Conservation (phyloP, 805 yeast genomes). For the Nakazawaea pomicola region DNA sequence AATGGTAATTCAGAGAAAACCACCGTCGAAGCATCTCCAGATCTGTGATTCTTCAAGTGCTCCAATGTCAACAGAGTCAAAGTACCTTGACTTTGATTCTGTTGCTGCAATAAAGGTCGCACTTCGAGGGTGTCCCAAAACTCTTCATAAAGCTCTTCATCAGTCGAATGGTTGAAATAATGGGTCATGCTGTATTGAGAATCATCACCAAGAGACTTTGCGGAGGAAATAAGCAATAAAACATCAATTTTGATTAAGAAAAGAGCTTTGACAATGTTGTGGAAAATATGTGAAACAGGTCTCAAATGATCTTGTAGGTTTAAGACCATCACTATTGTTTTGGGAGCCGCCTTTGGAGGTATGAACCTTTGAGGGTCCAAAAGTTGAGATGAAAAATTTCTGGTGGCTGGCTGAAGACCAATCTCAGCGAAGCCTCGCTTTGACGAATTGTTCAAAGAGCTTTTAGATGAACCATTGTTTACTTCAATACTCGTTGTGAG, state of each 20-base stretch:
- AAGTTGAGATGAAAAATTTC: no score
- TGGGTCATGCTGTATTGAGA: background rate
- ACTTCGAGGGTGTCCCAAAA: slow-evolving; percentile 6
- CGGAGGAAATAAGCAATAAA: slow-evolving; percentile 5
- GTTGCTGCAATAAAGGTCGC: no score
- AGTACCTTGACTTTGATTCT: no score
- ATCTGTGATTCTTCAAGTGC: no score
- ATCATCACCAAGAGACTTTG: background rate
- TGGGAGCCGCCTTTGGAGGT: slow-evolving; percentile 17
- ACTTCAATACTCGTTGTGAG: no score
- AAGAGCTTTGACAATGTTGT: slow-evolving; percentile 25
- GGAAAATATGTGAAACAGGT: slow-evolving; percentile 19
- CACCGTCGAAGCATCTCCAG: background rate
- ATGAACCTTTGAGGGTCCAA: no score
- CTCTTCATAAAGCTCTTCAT: background rate
- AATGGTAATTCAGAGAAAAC: slow-evolving; percentile 2
- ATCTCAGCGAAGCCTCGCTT: no score
- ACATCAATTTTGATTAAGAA: slow-evolving; percentile 25
- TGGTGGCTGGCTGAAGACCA: no score
- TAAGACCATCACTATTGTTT: slow-evolving; percentile 21
- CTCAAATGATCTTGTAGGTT: slow-evolving; percentile 21
- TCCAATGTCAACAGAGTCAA: no score
- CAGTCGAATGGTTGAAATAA: background rate
- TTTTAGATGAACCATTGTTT: no score
- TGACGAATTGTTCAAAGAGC: no score